Conservation (phyloP, 2,329 filamentous ascomycete genomes). For the Westerdykella aurantiaca region DNA sequence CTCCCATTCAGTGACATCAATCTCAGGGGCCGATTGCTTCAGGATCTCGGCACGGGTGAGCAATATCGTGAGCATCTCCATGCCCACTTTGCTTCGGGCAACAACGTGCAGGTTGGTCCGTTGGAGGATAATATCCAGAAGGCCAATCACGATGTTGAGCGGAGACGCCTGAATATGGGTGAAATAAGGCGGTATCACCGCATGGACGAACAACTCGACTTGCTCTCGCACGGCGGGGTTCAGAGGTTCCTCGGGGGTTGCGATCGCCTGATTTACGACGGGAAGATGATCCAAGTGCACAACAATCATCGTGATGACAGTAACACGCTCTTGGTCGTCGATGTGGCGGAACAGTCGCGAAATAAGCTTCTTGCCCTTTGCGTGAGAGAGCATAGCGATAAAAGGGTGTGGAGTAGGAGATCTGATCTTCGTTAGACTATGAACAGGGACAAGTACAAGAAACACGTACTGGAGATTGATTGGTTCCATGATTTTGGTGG, state of each 20-base stretch:
- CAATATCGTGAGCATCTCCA: constrained; percentile 88
- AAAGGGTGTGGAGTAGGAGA: constrained; percentile 75
- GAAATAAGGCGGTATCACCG: constrained; percentile 86
- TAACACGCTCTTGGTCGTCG: constrained; percentile 85
- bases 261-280: constrained; percentile 75
- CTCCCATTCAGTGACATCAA: constrained; percentile 60
- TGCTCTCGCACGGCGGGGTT: constrained; percentile 72
- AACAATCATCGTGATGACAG: constrained; percentile 91
- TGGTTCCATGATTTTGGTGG: constrained; percentile 88
- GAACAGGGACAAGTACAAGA: neutral
- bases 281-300: constrained; percentile 89
- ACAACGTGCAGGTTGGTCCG: constrained; percentile 80
- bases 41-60: constrained; percentile 89
- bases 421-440: constrained; percentile 41
- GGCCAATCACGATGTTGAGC: constrained; percentile 82
- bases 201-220: constrained; percentile 80
- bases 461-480: constrained; percentile 54
- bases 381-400: constrained; percentile 88
- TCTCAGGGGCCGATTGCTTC: constrained; percentile 69
- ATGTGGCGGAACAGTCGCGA: constrained; percentile 93
- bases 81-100: constrained; percentile 78
- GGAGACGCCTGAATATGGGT: constrained; percentile 86
- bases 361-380: constrained; percentile 94
- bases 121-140: constrained; percentile 76
- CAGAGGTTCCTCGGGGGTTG: constrained; percentile 65